Conservation (phyloP, 306 rosid species). For the Cicer bijugum region DNA sequence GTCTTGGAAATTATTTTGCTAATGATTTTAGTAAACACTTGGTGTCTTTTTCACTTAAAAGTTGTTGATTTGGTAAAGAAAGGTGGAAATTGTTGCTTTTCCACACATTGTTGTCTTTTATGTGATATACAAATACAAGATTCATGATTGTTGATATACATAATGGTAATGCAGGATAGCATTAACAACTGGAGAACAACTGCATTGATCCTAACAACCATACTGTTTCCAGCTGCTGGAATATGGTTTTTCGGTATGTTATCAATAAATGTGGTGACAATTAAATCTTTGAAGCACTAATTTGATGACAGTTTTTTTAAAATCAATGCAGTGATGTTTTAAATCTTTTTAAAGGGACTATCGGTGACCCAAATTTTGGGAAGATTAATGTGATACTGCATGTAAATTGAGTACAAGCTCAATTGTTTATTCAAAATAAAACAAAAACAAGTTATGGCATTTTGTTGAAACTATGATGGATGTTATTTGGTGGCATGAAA, state of each 20-base stretch:
- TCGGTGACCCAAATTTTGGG: background rate
- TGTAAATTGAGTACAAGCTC: background rate
- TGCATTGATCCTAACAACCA: constrained; percentile 64
- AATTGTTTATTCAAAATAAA: background rate
- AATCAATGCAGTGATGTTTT: background rate
- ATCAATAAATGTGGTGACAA: background rate
- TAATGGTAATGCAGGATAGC: constrained; percentile 57
- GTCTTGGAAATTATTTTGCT: constrained; percentile 2
- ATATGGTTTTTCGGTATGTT: constrained; percentile 79
- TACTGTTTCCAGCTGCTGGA: constrained; percentile 70
- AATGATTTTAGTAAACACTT: background rate
- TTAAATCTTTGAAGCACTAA: background rate
- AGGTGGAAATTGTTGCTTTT: background rate
- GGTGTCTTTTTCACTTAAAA: background rate
- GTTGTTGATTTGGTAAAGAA: background rate
- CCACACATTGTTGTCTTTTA: too few relatives aligned
- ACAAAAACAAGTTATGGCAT: background rate
- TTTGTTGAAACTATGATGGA: background rate
- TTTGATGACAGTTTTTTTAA: background rate
- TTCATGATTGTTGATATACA: constrained; percentile 29
- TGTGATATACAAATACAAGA: background rate
- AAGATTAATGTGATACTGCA: background rate
- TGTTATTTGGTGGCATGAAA: constrained; percentile 20
- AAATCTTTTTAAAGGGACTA: background rate
- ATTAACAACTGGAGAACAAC: constrained; percentile 75